Percentiles rank a stretch among this genome's conserved stretches.
These are phyloP conservation scores for Clathrospora elynae DNA, from an alignment of 2,329 filamentous ascomycete genomes.

Conservation along the genomic window DNA sequence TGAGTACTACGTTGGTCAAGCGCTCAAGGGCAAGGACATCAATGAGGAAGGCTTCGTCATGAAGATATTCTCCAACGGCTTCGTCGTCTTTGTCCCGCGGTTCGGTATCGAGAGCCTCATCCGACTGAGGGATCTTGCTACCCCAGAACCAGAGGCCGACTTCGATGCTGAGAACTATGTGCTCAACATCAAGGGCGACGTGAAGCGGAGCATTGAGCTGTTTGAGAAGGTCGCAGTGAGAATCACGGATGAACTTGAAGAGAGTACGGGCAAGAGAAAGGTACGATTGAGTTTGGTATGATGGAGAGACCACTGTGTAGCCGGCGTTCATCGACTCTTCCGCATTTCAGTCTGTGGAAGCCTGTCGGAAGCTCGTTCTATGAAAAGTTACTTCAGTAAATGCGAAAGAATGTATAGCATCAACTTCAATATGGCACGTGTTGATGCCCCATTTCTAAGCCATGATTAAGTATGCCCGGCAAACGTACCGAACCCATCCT, in stretches of 20 bases:
- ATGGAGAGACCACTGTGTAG: neutral
- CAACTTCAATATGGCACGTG: no score
- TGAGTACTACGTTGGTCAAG: slow-evolving; percentile 97
- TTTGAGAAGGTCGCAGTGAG: slow-evolving; percentile 91
- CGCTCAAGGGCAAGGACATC: slow-evolving; percentile 74
- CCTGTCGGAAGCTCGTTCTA: no score
- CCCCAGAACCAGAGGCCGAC: slow-evolving; percentile 74
- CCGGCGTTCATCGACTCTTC: no score
- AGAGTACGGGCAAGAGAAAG: slow-evolving; percentile 92
- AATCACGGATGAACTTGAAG: slow-evolving; percentile 91
- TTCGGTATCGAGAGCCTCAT: slow-evolving; percentile 97
- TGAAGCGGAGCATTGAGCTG: slow-evolving; percentile 70
- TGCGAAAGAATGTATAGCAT: no score
- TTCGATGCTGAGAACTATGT: slow-evolving; percentile 88
- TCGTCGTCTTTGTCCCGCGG: slow-evolving; percentile 92
- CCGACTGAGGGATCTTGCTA: slow-evolving; percentile 78
- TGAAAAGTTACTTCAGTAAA: no score
- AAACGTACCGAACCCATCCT: no score
- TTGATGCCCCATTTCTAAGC: no score
- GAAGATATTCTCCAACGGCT: slow-evolving; percentile 96
- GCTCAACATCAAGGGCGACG: slow-evolving; percentile 64
- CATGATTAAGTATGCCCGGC: no score
- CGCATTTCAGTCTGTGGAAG: no score
- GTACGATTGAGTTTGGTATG: slow-evolving; percentile 69
- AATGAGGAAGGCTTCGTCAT: slow-evolving; percentile 95